Evolutionary conservation across 2,329 filamentous ascomycete genomes (phyloP).

Genomic region (Fusarium nurragi): DNA sequence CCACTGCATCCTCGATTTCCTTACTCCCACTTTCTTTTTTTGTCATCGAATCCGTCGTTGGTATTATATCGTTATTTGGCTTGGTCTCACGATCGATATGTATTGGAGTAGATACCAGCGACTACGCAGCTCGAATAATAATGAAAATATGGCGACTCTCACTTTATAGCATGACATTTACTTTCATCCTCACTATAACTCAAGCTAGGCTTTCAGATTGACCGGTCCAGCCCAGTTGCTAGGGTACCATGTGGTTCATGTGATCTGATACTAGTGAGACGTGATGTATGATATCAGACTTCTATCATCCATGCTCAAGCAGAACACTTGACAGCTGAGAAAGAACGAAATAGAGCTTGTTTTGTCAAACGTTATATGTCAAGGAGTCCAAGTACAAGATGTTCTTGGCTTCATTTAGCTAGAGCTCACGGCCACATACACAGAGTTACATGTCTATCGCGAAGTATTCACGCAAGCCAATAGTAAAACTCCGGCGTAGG

Average conservation of each 20-base stretch:
- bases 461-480: not conserved
- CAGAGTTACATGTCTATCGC: not conserved
- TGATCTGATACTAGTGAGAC: not conserved
- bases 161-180: not conserved
- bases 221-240: not conserved
- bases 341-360: no score
- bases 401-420: not conserved
- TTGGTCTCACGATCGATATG: slow-evolving; percentile 1
- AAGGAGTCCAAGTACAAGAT: no score
- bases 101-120: slow-evolving; percentile 28
- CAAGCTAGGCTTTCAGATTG: not conserved
- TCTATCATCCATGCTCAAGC: not conserved
- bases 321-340: no score
- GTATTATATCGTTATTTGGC: slow-evolving; percentile 5
- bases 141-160: slow-evolving; percentile 4
- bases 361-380: no score
- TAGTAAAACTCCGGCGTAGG: not conserved
- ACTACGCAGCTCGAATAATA: slow-evolving; percentile 7
- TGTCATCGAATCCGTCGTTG: not conserved
- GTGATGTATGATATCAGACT: not conserved
- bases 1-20: slow-evolving; percentile 9
- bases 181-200: not conserved
- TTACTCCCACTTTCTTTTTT: not conserved
- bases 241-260: not conserved
- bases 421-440: no score